phyloP scores from a whole-genome alignment of 257 asterid genomes.

The Solanum gracilifrons region DNA sequence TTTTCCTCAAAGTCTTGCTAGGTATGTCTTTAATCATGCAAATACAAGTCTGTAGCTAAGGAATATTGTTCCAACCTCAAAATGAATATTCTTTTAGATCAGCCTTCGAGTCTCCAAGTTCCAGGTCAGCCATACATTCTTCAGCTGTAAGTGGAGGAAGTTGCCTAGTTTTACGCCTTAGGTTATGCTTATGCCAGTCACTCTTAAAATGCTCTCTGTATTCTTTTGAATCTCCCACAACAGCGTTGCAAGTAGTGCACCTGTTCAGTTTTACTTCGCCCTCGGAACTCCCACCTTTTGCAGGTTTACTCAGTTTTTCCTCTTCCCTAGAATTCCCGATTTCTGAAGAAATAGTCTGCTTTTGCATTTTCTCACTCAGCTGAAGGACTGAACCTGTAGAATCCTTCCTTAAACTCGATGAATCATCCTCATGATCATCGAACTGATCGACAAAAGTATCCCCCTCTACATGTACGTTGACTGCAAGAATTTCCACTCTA shows the following conservation, averaged over 20 bases:
- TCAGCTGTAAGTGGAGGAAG: conserved; percentile 82
- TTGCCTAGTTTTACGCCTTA: conserved; percentile 70
- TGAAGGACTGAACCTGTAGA: conserved; percentile 15
- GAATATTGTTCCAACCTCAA: conserved; percentile 15
- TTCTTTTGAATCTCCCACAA: conserved; percentile 60
- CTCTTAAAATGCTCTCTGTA: conserved; percentile 92
- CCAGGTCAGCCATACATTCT: conserved; percentile 68
- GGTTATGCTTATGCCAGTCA: conserved; percentile 81
- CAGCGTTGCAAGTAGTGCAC: conserved; percentile 77
- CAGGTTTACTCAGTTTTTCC: conserved; percentile 38
- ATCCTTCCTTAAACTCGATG: conserved; percentile 22
- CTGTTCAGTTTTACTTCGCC: conserved; percentile 56
- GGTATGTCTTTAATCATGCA: neutral
- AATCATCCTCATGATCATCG: conserved; percentile 69
- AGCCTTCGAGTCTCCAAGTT: conserved; percentile 45
- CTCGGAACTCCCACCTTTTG: conserved; percentile 22
- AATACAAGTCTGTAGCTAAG: neutral
- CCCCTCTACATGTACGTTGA: conserved; percentile 65
- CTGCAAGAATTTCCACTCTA: conserved; percentile 76
- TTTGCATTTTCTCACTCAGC: conserved; percentile 52
- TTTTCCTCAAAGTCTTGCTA: neutral
- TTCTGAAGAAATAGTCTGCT: conserved; percentile 34
- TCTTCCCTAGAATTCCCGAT: conserved; percentile 37
- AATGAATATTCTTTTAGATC: conserved; percentile 87
- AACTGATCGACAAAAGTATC: conserved; percentile 54